Conservation (phyloP, 1,284 basidiomycete genomes). For the Farysia itapuensis region DNA sequence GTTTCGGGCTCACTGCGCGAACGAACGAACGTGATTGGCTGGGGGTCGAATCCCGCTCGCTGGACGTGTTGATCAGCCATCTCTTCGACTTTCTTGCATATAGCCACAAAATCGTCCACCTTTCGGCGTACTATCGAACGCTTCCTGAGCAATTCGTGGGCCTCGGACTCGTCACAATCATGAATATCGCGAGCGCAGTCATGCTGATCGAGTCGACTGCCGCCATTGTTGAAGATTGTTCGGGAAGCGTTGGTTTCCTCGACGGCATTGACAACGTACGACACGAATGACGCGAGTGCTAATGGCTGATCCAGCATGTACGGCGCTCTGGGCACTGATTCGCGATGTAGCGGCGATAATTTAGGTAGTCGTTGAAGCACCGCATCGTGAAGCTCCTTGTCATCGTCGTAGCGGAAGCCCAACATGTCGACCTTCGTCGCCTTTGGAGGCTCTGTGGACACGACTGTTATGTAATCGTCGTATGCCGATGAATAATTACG, state of each 20-base stretch:
- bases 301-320: constrained; percentile 44
- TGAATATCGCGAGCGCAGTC: background rate
- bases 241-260: constrained; percentile 3
- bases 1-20: too few relatives aligned
- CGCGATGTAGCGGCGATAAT: constrained; percentile 36
- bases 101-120: constrained; percentile 28
- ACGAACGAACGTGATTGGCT: constrained; percentile 22
- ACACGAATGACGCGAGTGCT: constrained; percentile 40
- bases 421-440: constrained; percentile 8
- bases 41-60: constrained; percentile 40
- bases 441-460: constrained; percentile 42
- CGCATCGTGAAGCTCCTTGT: constrained; percentile 27
- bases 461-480: constrained; percentile 50
- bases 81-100: constrained; percentile 44
- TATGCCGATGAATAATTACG: constrained; percentile 36
- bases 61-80: constrained; percentile 42
- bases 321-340: constrained; percentile 34
- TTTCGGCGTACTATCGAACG: constrained; percentile 7
- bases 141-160: constrained; percentile 1
- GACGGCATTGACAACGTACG: constrained; percentile 33
- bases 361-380: constrained; percentile 6
- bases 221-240: background rate
- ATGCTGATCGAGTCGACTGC: background rate
- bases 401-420: constrained; percentile 32
- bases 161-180: constrained; percentile 1